Conservation (phyloP, 1,139 yeast genomes). For the Hanseniaspora sp. region DNA sequence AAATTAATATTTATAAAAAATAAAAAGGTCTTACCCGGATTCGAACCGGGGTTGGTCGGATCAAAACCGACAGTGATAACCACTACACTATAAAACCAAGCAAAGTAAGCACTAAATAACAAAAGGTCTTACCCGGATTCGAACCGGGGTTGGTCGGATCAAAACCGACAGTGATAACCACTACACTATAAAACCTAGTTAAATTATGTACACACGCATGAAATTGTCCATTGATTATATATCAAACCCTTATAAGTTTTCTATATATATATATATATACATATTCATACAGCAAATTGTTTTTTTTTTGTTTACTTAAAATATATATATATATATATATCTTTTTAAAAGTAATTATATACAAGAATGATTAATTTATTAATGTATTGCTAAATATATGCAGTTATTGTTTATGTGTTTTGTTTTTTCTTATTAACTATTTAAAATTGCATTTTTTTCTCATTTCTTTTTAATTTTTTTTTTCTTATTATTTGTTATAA, state of each 20-base stretch:
- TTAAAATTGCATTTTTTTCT: neutral
- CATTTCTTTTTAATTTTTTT: neutral
- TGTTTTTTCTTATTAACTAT: neutral
- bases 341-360: no score
- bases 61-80: slow-evolving; percentile 46
- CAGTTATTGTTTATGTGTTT: no score
- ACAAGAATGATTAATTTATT: no score
- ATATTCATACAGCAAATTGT: neutral
- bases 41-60: slow-evolving; percentile 82
- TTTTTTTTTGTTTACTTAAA: neutral
- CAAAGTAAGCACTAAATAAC: slow-evolving; percentile 26
- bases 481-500: neutral
- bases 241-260: no score
- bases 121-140: slow-evolving; percentile 75
- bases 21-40: slow-evolving; percentile 73
- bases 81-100: slow-evolving; percentile 43
- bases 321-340: no score
- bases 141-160: slow-evolving; percentile 77
- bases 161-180: slow-evolving; percentile 46
- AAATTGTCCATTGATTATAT: no score
- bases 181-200: slow-evolving; percentile 33
- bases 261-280: no score
- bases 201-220: neutral
- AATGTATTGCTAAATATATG: no score
- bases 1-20: no score